Evolutionary conservation across 768 basidiomycete genomes (phyloP), one percentile per base, ranked within the genome.

Genomic region (Tephrocybe sp.): DNA sequence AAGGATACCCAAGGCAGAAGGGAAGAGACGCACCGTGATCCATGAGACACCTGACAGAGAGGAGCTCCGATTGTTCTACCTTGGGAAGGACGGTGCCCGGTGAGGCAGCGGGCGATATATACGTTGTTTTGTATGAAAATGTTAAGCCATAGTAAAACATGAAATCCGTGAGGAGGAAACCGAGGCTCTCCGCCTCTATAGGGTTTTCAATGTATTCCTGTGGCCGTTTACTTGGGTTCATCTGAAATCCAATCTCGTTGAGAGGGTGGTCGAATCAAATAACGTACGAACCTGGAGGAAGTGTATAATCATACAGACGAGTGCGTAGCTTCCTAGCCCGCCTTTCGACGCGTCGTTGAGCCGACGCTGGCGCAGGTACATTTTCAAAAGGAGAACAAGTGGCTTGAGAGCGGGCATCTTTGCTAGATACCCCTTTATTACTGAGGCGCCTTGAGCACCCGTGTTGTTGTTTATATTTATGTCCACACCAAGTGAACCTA

Each of bases 291-390:
- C 86, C 71, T 89, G 83, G 10, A 91, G 71, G 57, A 89, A 88
- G 53, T 74, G 79, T 53, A 86, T 77, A 31, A 78, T 79, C 61
- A 89, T 68, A 57, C 78, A 80, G 22, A 80, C 78, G 34, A 83
- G 68, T 10, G 77, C 75, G 64, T 88, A 89, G 65, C 83, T 84
- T 24, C 85, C 80, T 18, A 89, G 57, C 1, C 86, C 85, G 15
- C 78, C 76, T 7, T 70, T 73, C 24, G 78, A 76, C 4, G 86
- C 81, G 57, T 84, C 80, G 60, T 86, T 83, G 63, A 88, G 74
- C 7, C 69, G 66, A 36, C 79, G 64, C 54, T 81, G 79, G 12
- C 67, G 64, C 16, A 89, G 69, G 55, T 86, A 83, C 0, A 73
- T 71, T 61, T 88, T 91, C 53, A 86, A 62, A 15, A 80, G 73